Evolutionary conservation across 805 yeast species (phyloP), one percentile per base, ranked within the genome.

Genomic region (Kazachstania bromeliacearum): DNA sequence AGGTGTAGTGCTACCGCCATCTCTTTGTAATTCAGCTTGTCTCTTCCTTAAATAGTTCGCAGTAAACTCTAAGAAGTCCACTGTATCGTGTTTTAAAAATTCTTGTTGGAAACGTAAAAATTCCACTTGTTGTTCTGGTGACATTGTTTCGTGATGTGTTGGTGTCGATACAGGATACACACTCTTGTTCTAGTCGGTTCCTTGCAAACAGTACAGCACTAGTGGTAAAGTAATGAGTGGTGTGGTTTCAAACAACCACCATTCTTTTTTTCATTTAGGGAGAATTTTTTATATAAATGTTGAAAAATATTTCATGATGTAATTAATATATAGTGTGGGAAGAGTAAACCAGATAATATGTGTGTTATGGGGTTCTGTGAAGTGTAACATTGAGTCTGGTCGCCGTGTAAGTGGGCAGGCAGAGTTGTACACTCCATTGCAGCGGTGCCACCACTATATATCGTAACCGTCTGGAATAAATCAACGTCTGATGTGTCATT

Each of bases 1-100:
- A n/a, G 17, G 16, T 7, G 31, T 35, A 6, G 42, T 39, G 5
- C 30, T 69, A 50, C 51, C 44, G 39, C 50, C 38, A 29, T 31
- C 39, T 19, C 31, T 28, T 10, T 35, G 41, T n/a, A 37, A 42
- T 63, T 64, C 28, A 23, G 34, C 42, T 35, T 35, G 40, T 40
- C 78, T 72, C 33, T 66, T 56, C 51, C 71, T 72, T 63, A 83
- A 83, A 58, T 78, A 79, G 57, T 77, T 72, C 38, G 83, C 79
- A 50, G 88, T 79, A 60, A 81, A 83, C 51, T 82, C 87, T 39
- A 83, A 55, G 9, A 82, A 63, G 51, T 82, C 89, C 10, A 64
- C 52, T 1, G 94, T 94, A 47, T 77, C 72, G 34, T 68, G 64
- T 30, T 56, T 55, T 32, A 63, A 62, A 35, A 74, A 55, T 51